Base-by-base conservation (phyloP, 1,284 basidiomycete genomes). In the Kwoniella shivajii region DNA sequence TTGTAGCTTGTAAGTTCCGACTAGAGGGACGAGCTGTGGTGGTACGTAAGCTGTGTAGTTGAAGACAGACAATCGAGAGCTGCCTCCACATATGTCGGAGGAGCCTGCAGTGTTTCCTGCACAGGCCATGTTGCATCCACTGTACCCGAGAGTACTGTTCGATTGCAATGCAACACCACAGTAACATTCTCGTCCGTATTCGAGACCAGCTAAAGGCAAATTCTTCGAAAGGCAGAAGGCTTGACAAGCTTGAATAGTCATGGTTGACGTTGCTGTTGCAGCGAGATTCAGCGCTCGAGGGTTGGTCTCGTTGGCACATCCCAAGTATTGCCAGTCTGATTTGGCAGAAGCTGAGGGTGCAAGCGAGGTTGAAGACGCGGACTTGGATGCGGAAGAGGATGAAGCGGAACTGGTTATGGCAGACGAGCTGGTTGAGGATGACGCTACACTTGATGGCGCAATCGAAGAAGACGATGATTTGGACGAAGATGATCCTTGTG, bases 251-350 rank as follows among this genome's bases (percentile, higher is more conserved):
- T 60, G 56, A 50, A 67, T 56, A 47, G 71, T 71, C 65, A 67
- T 64, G 33, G 45, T 50, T 22, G 54, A 54, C 2, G 55, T 45
- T 9, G 65, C 18, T 20, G 43, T 57, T 13, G 44, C 49, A 14
- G 59, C 60, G 22, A 60, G 63, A 16, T 46, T 60, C 13, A 73
- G 50, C 6, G 66, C 64, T 48, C 69, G 61, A 9, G 62, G 53
- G 6, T 60, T 42, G 5, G 50, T 51, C 29, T 73, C 70, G 34
- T 60, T 57, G 29, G 65, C 64, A 55, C 74, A 76, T 0, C 74
- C 73, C 10, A 60, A 22, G 39, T 48, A 42, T 41, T 64, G 58
- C 69, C 67, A 71, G 13, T 34, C 26, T 18, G 50, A 36, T 11
- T 46, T 54, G 16, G 54, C 54, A 14, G 54, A 44, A 14, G 36